Percentiles rank a stretch among this genome's conserved stretches.
These are phyloP conservation scores for Steccherinum ochraceum DNA, from an alignment of 768 basidiomycete species.

Conservation along the genomic window DNA sequence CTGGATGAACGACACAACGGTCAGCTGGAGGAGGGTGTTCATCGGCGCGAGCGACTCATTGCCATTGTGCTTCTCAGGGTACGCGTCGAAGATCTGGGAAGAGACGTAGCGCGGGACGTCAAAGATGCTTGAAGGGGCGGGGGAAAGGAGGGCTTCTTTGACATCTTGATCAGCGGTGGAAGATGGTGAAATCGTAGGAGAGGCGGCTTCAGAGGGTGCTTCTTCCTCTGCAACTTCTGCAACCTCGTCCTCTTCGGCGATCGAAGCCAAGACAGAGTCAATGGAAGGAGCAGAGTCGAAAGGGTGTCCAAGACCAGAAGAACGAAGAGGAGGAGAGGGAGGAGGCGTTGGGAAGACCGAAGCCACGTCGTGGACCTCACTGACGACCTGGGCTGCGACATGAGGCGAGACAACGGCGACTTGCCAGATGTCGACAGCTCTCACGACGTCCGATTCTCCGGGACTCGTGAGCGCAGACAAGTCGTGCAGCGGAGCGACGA, in stretches of 20 bases:
- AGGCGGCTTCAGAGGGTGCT: too few species aligned
- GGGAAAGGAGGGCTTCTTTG: not conserved
- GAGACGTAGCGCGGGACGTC: not conserved
- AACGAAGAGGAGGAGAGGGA: slow-evolving; percentile 14
- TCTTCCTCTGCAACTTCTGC: not conserved
- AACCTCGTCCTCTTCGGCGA: not conserved
- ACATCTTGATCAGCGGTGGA: not conserved
- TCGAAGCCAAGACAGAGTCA: not conserved
- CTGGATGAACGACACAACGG: not conserved
- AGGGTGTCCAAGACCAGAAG: not conserved
- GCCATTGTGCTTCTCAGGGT: not conserved
- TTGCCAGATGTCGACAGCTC: not conserved
- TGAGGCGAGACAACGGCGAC: slow-evolving; percentile 11
- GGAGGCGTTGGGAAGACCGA: slow-evolving; percentile 17
- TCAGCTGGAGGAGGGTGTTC: not conserved
- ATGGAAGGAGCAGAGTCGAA: not conserved
- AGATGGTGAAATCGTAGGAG: not conserved
- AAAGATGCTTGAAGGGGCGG: not conserved
- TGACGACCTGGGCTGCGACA: slow-evolving; percentile 2
- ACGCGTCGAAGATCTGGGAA: not conserved
- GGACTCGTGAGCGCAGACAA: not conserved
- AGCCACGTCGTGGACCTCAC: slow-evolving; percentile 1
- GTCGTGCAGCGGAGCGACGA: slow-evolving; percentile 10
- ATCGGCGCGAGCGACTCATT: not conserved
- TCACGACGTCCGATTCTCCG: not conserved